Conservation (phyloP, 1,284 basidiomycete genomes). For the Sporisorium reilianum region DNA sequence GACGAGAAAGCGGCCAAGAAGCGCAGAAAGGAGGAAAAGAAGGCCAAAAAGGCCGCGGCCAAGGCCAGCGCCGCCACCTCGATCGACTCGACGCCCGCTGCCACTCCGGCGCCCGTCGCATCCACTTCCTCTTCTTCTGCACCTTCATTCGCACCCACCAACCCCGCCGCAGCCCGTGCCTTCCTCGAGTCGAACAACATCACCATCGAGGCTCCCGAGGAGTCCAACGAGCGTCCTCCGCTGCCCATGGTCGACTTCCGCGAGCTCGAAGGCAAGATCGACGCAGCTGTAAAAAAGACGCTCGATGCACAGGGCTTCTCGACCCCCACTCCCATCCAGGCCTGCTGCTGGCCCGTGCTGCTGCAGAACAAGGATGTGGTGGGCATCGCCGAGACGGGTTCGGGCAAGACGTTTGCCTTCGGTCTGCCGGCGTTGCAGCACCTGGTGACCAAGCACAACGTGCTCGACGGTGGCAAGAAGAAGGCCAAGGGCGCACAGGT, state of each 20-base stretch:
- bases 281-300: slow-evolving; percentile 73
- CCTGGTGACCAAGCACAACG: slow-evolving; percentile 73
- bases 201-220: slow-evolving; percentile 67
- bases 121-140: slow-evolving; percentile 39
- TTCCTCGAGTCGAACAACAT: slow-evolving; percentile 65
- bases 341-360: slow-evolving; percentile 92
- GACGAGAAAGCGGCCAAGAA: slow-evolving; percentile 69
- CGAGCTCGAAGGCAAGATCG: slow-evolving; percentile 78
- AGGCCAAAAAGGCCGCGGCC: slow-evolving; percentile 50
- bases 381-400: slow-evolving; percentile 93
- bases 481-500: slow-evolving; percentile 71
- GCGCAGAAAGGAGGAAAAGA: slow-evolving; percentile 65
- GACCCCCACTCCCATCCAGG: slow-evolving; percentile 94
- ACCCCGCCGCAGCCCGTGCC: slow-evolving; percentile 57
- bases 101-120: slow-evolving; percentile 48
- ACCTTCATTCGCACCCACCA: slow-evolving; percentile 63
- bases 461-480: slow-evolving; percentile 51
- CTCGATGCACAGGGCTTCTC: slow-evolving; percentile 79
- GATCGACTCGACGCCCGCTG: slow-evolving; percentile 40
- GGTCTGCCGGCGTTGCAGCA: slow-evolving; percentile 87
- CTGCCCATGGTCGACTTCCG: slow-evolving; percentile 80
- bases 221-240: slow-evolving; percentile 71
- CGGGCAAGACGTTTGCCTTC: slow-evolving; percentile 95
- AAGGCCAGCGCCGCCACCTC: slow-evolving; percentile 37
- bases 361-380: slow-evolving; percentile 87